These are phyloP conservation scores for Amanita jacksonii DNA, from an alignment of 768 basidiomycete genomes.

Conservation along the genomic window DNA sequence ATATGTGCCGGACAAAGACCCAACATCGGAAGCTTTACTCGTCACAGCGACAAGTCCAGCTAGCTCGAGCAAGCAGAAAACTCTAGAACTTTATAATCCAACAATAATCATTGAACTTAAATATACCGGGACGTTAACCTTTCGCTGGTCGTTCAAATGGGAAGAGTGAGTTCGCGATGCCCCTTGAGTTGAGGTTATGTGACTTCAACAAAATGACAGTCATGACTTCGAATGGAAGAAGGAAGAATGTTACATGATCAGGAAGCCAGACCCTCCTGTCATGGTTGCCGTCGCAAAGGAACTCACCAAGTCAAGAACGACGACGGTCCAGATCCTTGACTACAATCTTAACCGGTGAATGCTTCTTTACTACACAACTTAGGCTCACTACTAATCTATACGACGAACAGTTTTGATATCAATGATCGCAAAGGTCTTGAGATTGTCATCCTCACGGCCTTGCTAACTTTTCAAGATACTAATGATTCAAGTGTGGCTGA, in stretches of 20 bases:
- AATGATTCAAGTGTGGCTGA: background rate
- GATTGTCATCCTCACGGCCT: constrained; percentile 65
- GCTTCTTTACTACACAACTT: background rate
- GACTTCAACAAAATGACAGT: constrained; percentile 26
- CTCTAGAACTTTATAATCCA: constrained; percentile 69
- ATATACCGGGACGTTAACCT: constrained; percentile 62
- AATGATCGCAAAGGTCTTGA: constrained; percentile 81
- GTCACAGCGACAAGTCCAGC: constrained; percentile 57
- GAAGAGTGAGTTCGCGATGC: constrained; percentile 54
- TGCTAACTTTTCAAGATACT: constrained; percentile 67
- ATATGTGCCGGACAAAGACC: constrained; percentile 36
- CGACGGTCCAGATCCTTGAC: constrained; percentile 68
- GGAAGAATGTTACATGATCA: constrained; percentile 73
- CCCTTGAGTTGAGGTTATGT: background rate
- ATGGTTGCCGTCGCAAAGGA: constrained; percentile 78
- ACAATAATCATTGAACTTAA: constrained; percentile 60
- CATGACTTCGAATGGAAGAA: constrained; percentile 83
- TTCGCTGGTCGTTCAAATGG: constrained; percentile 76
- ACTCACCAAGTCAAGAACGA: constrained; percentile 51
- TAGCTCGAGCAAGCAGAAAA: constrained; percentile 62
- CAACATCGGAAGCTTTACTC: constrained; percentile 61
- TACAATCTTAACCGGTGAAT: constrained; percentile 73
- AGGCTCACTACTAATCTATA: background rate
- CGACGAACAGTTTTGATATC: constrained; percentile 58
- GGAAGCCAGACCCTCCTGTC: constrained; percentile 83